Evolutionary conservation across 768 basidiomycete genomes (phyloP), one percentile per base, ranked within the genome.

Genomic region (Boletus coccyginus): DNA sequence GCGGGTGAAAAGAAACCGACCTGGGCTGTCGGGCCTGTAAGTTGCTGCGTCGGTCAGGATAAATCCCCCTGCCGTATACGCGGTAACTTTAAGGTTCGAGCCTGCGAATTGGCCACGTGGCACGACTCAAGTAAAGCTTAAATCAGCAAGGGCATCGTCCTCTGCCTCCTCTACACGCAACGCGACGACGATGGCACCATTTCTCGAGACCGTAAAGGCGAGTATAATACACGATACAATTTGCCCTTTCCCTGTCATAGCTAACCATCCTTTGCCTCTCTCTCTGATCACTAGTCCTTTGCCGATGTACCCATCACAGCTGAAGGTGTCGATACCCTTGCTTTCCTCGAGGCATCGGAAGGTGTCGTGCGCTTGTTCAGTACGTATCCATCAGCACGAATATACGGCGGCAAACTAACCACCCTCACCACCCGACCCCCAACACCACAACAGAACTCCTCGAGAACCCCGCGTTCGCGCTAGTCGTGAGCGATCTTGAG

Each of bases 351-450:
- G 64, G 97, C 96, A 9, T 79, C 91, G 2, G 81, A 90, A 54
- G 96, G 94, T 39, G 81, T 99, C 45, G 88, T 94, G 57, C 86
- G 87, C 55, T 76, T 98, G 64, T 97, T 99, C 70, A 93, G 96
- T 97, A 62, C 55, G 83, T 70, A 32, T 55, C 39, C 19, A 54
- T 61, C 19, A 4, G 5, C 7, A 39, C n/a, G 21, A 46, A 52
- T 51, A 35, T 19, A 24, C 7, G 24, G 16, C 27, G 27, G 19
- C 10, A 32, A 43, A 5, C n/a, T 11, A n/a, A 42, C 38, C 17
- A 29, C 41, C 6, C 29, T 54, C 40, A 43, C 48, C 46, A 44
- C 35, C 46, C 29, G 55, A 29, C 24, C 32, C 19, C 45, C 29
- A 35, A 43, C 21, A 29, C 46, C 21, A 27, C 33, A 19, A 53